Conservation (phyloP, 495 filamentous ascomycete genomes). For the Pyronema omphalodes region DNA sequence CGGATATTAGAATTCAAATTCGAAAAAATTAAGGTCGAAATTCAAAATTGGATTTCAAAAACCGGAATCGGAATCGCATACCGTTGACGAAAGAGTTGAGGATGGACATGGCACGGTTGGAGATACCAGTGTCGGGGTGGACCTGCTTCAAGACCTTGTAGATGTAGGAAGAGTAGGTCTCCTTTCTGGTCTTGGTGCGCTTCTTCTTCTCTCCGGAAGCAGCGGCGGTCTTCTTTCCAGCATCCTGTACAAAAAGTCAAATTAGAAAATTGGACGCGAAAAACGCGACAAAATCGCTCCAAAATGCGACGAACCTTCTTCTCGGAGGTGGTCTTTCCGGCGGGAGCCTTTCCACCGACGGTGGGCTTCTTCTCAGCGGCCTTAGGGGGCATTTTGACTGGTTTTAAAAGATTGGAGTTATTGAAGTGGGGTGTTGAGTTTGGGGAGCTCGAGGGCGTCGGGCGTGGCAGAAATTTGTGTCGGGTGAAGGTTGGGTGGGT, state of each 20-base stretch:
- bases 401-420: conserved; percentile 7
- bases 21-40: neutral
- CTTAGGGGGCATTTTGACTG: conserved; percentile 78
- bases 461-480: conserved; percentile 25
- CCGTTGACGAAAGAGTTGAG: conserved; percentile 99
- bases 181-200: conserved; percentile 99
- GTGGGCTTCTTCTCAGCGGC: conserved; percentile 91
- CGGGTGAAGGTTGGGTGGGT: conserved; percentile 28
- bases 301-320: conserved; percentile 47
- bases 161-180: conserved; percentile 99
- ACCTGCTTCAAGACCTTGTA: conserved; percentile 99
- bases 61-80: conserved; percentile 30
- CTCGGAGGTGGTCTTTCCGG: conserved; percentile 74
- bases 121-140: conserved; percentile 99
- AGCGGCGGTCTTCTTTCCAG: conserved; percentile 93
- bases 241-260: conserved; percentile 36
- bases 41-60: no score
- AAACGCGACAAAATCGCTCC: neutral
- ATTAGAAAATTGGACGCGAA: neutral
- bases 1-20: conserved; percentile 22
- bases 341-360: conserved; percentile 90
- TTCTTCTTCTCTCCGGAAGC: conserved; percentile 98
- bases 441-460: neutral
- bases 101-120: conserved; percentile 98
- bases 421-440: conserved; percentile 9